Evolutionary conservation across 2,329 filamentous ascomycete genomes (phyloP), one percentile per base, ranked within the genome.

Genomic region (Ilyonectria robusta): DNA sequence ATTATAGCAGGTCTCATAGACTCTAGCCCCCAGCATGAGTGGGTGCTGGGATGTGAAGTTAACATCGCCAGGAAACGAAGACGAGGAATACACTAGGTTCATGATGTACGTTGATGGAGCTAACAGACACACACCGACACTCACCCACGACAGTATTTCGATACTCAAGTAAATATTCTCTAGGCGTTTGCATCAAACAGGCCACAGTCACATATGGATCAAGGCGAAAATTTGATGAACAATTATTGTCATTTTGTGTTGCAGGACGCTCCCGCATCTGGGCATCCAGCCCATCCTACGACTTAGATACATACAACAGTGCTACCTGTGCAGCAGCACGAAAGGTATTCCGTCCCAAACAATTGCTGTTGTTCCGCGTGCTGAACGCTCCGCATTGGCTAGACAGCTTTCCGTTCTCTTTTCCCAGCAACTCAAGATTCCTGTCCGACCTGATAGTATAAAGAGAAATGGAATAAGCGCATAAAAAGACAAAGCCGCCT

Each of bases 201-300:
- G 40, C 19, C 40, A 42, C 40, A 19, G n/a, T 21, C 50, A 35
- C 31, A 53, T 13, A 19, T 35, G 11, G 3, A 35, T 15, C n/a
- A 53, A 21, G 13, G 11, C 31, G n/a, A 35, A 31, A 7, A 5
- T 54, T 58, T 54, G 53, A 50, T 48, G 62, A 58, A 59, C 48
- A 65, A 55, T 59, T 59, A 17, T 21, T 55, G 40, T 65, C 42
- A 65, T 65, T 65, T 50, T 54, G 29, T 55, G 40, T 65, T 15
- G 55, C 62, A 42, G 23, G 48, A 53, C 56, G 57, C 44, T 37
- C 62, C 50, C 46, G 37, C 35, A 35, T 66, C 31, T 37, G 46
- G 63, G 63, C 58, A 61, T 29, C 46, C 37, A 31, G 51, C 58
- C 63, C 58, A 31, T 66, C 63, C 62, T 58, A 61, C 63, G n/a